Evolutionary conservation across 2,329 filamentous ascomycete genomes (phyloP).

Genomic region (Pseudovirgaria hyperparasitica): DNA sequence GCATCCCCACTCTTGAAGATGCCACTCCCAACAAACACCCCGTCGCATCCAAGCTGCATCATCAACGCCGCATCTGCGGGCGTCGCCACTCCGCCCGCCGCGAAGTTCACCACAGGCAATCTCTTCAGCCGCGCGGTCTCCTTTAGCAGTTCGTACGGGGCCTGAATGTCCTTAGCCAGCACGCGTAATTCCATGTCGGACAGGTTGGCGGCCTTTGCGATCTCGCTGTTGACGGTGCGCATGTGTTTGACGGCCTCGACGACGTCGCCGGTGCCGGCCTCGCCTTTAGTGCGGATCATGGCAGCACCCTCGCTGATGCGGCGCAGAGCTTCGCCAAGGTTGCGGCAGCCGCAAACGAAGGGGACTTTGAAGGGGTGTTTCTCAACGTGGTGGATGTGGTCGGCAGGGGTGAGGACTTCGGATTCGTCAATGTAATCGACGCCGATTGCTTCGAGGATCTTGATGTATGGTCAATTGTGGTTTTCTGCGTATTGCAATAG

Average conservation of each 20-base stretch:
- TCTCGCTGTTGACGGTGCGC: constrained; percentile 75
- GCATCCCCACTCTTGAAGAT: constrained; percentile 97
- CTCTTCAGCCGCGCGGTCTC: constrained; percentile 79
- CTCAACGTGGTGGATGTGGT: constrained; percentile 81
- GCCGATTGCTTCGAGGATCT: constrained; percentile 89
- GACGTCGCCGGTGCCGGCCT: constrained; percentile 93
- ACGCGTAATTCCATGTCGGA: constrained; percentile 62
- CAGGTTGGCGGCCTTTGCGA: constrained; percentile 55
- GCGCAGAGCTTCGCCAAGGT: constrained; percentile 84
- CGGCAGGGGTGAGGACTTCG: constrained; percentile 92
- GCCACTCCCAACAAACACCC: constrained; percentile 90
- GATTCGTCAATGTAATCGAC: constrained; percentile 98
- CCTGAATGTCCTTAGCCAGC: constrained; percentile 69
- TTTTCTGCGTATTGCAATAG: background rate
- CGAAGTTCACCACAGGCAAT: constrained; percentile 93
- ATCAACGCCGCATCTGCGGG: constrained; percentile 93
- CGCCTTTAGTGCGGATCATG: constrained; percentile 98
- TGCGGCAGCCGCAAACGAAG: constrained; percentile 93
- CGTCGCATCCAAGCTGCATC: constrained; percentile 98
- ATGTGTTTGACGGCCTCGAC: constrained; percentile 95
- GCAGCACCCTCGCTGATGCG: constrained; percentile 87
- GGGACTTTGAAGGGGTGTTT: constrained; percentile 73
- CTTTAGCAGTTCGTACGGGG: constrained; percentile 65
- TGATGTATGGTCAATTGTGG: background rate
- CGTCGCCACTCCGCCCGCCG: constrained; percentile 97